phyloP scores from a whole-genome alignment of 2,329 filamentous ascomycete species.

The Trichothecium sympodiale region DNA sequence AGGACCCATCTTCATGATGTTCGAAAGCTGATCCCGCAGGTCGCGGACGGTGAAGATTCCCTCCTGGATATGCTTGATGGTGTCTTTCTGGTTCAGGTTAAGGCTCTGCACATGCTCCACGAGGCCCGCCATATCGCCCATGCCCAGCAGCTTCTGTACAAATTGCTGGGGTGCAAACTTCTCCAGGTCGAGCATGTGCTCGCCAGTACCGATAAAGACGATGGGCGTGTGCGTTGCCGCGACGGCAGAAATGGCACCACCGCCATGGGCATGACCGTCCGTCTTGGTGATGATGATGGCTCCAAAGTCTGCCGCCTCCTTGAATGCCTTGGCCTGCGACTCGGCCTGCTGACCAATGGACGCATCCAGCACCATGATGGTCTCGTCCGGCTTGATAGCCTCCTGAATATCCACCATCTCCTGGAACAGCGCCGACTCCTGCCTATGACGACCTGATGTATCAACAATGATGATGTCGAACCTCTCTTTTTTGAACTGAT shows the following conservation, averaged over 20 bases:
- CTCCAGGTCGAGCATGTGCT: conserved; percentile 93
- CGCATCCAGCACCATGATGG: conserved; percentile 94
- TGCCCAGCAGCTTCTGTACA: conserved; percentile 84
- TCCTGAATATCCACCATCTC: conserved; percentile 96
- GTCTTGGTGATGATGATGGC: conserved; percentile 99
- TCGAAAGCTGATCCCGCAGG: conserved; percentile 85
- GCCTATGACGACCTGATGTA: conserved; percentile 87
- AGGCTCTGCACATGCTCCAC: conserved; percentile 95
- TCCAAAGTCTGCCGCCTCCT: conserved; percentile 91
- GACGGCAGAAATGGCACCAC: conserved; percentile 94
- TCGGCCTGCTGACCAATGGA: conserved; percentile 96
- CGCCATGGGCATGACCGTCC: conserved; percentile 87
- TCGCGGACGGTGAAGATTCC: conserved; percentile 94
- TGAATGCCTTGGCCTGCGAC: conserved; percentile 90
- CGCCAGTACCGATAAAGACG: conserved; percentile 94
- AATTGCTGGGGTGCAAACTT: conserved; percentile 88
- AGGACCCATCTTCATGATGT: conserved; percentile 99
- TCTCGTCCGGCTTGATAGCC: conserved; percentile 86
- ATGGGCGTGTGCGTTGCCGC: conserved; percentile 95
- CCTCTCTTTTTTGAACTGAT: conserved; percentile 97
- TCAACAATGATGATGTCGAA: conserved; percentile 99
- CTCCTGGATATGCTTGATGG: conserved; percentile 96
- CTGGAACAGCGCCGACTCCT: conserved; percentile 89
- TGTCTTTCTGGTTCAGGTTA: conserved; percentile 95
- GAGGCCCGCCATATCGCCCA: conserved; percentile 92